Conservation (phyloP, 768 basidiomycete species). For the Suillus cothurnatus region DNA sequence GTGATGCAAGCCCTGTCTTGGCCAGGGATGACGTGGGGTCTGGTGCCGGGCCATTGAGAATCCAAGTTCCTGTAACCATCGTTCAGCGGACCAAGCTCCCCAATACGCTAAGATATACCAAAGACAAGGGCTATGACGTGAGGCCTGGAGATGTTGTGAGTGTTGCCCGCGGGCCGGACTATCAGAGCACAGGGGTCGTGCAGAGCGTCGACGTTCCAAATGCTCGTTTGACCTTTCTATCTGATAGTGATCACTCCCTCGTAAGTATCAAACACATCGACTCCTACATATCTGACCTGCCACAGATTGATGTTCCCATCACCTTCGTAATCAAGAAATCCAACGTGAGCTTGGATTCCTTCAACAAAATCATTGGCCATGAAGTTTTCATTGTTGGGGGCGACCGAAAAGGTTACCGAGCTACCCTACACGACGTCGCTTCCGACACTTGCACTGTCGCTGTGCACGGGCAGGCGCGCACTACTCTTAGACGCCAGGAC, state of each 20-base stretch:
- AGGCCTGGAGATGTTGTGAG: background rate
- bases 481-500: background rate
- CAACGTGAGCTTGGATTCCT: background rate
- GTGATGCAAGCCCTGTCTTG: background rate
- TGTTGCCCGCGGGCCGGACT: background rate
- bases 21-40: background rate
- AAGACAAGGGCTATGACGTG: background rate
- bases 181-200: background rate
- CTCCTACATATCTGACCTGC: background rate
- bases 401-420: background rate
- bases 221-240: background rate
- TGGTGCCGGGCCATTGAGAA: background rate
- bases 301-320: background rate
- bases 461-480: background rate
- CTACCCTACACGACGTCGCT: background rate
- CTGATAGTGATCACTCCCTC: background rate
- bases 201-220: background rate
- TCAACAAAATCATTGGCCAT: background rate
- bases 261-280: background rate
- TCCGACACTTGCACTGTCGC: background rate
- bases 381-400: conserved; percentile 1
- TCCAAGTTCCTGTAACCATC: background rate
- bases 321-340: background rate
- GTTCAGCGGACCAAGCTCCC: background rate
- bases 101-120: background rate